These are phyloP conservation scores for Melampsora occidentalis DNA, from an alignment of 1,284 basidiomycete species.

Conservation along the genomic window DNA sequence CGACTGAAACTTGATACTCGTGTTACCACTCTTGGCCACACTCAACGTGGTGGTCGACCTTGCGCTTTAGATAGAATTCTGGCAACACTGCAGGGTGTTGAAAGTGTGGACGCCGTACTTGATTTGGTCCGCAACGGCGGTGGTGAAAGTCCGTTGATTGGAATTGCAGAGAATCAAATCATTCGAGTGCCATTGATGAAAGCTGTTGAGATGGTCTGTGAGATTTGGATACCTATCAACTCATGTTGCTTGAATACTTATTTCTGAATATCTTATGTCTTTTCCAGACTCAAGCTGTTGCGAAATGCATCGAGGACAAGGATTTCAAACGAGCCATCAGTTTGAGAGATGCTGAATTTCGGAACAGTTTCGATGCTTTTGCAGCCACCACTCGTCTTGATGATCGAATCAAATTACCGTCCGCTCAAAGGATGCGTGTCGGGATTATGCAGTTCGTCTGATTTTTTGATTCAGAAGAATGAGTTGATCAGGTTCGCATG, in stretches of 20 bases:
- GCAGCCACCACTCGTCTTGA: slow-evolving; percentile 67
- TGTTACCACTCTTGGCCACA: slow-evolving; percentile 97
- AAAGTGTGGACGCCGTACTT: slow-evolving; percentile 87
- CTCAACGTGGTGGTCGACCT: slow-evolving; percentile 88
- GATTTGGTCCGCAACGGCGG: slow-evolving; percentile 66
- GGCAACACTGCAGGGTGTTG: slow-evolving; percentile 89
- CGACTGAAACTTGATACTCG: slow-evolving; percentile 88
- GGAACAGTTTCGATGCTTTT: slow-evolving; percentile 82
- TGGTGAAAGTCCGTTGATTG: slow-evolving; percentile 85
- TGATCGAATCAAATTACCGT: slow-evolving; percentile 63
- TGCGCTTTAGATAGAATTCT: slow-evolving; percentile 89
- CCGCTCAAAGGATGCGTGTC: slow-evolving; percentile 72
- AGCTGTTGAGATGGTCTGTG: slow-evolving; percentile 74
- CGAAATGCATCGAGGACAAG: slow-evolving; percentile 74
- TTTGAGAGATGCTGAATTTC: slow-evolving; percentile 86
- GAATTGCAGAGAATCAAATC: slow-evolving; percentile 92
- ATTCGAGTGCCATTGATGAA: slow-evolving; percentile 85
- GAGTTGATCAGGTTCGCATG: slow-evolving; percentile 23
- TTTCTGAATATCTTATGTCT: not conserved
- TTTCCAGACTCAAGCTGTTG: slow-evolving; percentile 75
- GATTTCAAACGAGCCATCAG: slow-evolving; percentile 85
- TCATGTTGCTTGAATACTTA: slow-evolving; percentile 5
- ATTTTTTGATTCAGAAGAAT: slow-evolving; percentile 49
- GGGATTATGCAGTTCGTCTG: slow-evolving; percentile 79
- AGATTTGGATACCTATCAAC: not conserved